phyloP scores from a whole-genome alignment of 306 rosid genomes.

The Argentina anserina region DNA sequence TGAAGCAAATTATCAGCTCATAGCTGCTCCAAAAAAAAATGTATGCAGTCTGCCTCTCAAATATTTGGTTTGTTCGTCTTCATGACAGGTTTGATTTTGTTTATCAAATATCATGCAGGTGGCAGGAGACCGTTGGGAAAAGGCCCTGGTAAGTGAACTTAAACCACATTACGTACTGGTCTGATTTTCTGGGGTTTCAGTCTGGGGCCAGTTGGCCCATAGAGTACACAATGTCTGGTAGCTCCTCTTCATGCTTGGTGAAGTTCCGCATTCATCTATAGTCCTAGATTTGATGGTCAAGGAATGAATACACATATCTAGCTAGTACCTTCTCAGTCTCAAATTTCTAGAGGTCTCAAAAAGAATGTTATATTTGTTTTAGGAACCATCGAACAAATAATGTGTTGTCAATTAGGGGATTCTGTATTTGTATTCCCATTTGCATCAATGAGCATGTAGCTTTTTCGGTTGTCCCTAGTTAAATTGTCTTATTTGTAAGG shows the following conservation, averaged over 20 bases:
- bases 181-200: too few species aligned
- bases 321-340: not conserved
- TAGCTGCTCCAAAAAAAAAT: conserved; percentile 77
- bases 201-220: too few species aligned
- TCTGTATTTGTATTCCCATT: not conserved
- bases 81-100: conserved; percentile 26
- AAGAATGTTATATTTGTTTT: too few species aligned
- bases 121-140: conserved; percentile 78
- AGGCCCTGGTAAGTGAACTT: conserved; percentile 67
- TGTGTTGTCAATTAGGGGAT: not conserved
- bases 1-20: conserved; percentile 75
- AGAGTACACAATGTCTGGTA: too few species aligned
- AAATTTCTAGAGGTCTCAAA: too few species aligned
- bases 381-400: not conserved
- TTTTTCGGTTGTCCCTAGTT: not conserved
- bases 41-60: conserved; percentile 33
- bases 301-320: not conserved
- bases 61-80: conserved; percentile 12
- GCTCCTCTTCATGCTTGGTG: too few species aligned
- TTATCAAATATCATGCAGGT: conserved; percentile 47
- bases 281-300: not conserved
- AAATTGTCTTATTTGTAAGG: conserved; percentile 4
- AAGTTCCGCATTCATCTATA: too few species aligned
- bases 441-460: not conserved
- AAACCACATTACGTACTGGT: not conserved